Evolutionary conservation across 202 grass and related monocot species (phyloP), one percentile per base, ranked within the genome.

Genomic region (Setaria viridis): DNA sequence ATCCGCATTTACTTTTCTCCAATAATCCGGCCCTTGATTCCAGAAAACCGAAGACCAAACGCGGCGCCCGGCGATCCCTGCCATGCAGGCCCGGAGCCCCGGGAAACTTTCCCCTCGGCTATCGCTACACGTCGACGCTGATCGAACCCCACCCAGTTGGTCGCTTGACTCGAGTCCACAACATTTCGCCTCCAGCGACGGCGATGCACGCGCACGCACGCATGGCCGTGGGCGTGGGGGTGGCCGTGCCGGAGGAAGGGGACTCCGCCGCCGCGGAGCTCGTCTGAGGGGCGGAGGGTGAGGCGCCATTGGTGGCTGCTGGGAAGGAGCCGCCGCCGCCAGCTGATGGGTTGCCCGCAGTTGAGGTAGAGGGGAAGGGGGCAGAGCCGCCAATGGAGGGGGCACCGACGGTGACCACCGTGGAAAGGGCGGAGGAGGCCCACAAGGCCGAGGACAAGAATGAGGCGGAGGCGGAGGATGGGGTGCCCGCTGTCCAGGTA

Each of bases 301-400:
- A 58, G 6, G 88, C 67, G 63, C 68, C 67, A 41, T 20, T 75
- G 16, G 85, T 92, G 87, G 82, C 75, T 58, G 53, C 65, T 77
- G 9, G 9, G 49, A 56, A 75, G 49, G 72, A 55, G 72, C 15
- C 17, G 49, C 19, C 10, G 34, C 77, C 16, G 53, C 21, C 42
- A 4, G 29, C 29, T 51, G 17, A 19, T 32, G 59, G 7, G 41
- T 13, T 34, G n/a, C 12, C 65, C 21, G 70, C 29, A 32, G 15
- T 34, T 11, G 41, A 25, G 80, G 74, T 19, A 10, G 56, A 79
- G 45, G 51, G 3, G 48, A 54, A 63, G 48, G 21, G 1, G 30
- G 41, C 32, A 32, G 79, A n/a, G 48, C 49, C 50, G 2, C 54
- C 6, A 35, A 17, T 30, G 47, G 60, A 57, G 16, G 50, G 29